phyloP scores from a whole-genome alignment of 78 protist genomes.

The Dictyostelium brefeldianum region DNA sequence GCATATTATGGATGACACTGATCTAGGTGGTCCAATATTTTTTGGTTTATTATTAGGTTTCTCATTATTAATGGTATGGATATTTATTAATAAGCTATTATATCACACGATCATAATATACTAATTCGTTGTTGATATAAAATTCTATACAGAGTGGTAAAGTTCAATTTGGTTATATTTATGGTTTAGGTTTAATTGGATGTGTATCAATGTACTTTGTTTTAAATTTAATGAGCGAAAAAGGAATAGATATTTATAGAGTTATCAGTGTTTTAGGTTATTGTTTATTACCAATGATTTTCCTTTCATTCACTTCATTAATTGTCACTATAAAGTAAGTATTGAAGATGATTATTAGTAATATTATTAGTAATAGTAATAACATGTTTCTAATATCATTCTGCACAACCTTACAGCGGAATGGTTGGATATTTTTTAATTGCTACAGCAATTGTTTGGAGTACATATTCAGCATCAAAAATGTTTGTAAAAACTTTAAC shows the following conservation, averaged over 20 bases:
- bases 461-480: constrained; percentile 89
- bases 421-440: constrained; percentile 75
- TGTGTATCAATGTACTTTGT: constrained; percentile 89
- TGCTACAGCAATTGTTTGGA: constrained; percentile 81
- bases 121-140: neutral
- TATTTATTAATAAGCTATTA: too few species aligned
- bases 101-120: neutral
- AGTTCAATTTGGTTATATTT: constrained; percentile 95
- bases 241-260: constrained; percentile 72
- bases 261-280: constrained; percentile 93
- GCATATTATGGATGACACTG: constrained; percentile 92
- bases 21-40: constrained; percentile 96
- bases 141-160: constrained; percentile 89
- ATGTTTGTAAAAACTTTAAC: constrained; percentile 88
- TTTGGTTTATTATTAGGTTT: constrained; percentile 90
- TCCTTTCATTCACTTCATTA: constrained; percentile 85
- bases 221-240: constrained; percentile 83
- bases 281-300: constrained; percentile 94
- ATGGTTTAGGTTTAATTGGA: constrained; percentile 93
- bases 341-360: neutral
- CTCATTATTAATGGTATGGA: constrained; percentile 86
- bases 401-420: constrained; percentile 28
- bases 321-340: constrained; percentile 64
- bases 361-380: neutral
- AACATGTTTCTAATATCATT: neutral